Conservation (phyloP, 2,329 filamentous ascomycete genomes). For the Cordyceps cateniannulata region DNA sequence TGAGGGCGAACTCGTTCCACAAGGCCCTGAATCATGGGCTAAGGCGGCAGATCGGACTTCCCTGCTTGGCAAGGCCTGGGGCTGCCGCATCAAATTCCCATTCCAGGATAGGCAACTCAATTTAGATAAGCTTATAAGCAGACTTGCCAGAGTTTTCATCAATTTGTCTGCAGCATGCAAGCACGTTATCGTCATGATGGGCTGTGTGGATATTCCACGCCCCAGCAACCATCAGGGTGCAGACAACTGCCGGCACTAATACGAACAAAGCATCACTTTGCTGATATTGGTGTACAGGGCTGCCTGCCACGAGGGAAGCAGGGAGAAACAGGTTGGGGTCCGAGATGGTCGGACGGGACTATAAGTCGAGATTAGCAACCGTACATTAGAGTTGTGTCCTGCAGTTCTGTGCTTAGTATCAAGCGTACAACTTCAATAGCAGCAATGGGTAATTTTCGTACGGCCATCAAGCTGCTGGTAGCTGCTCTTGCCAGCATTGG, state of each 20-base stretch:
- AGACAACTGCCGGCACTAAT: conserved; percentile 2
- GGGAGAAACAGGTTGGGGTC: neutral
- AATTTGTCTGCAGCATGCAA: neutral
- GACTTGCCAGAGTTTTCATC: neutral
- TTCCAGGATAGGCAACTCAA: neutral
- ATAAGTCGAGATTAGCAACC: neutral
- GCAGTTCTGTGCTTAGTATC: too few relatives aligned
- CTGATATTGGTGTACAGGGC: neutral
- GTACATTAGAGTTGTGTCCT: neutral
- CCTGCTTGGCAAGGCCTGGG: neutral
- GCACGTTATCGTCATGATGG: neutral
- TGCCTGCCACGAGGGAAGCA: neutral
- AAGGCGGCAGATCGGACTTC: neutral
- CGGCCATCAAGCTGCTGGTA: neutral
- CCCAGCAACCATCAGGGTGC: conserved; percentile 4
- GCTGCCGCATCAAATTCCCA: neutral
- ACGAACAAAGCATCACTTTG: neutral
- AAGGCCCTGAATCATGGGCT: neutral
- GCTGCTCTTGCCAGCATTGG: conserved; percentile 1
- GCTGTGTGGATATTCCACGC: neutral
- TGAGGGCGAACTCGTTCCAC: neutral
- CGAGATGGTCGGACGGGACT: too few relatives aligned
- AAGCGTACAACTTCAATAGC: neutral
- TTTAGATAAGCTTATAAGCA: neutral
- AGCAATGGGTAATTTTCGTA: neutral